Evolutionary conservation across 139 green algal species (phyloP).

Genomic region (Tetradesmus lagerheimii): DNA sequence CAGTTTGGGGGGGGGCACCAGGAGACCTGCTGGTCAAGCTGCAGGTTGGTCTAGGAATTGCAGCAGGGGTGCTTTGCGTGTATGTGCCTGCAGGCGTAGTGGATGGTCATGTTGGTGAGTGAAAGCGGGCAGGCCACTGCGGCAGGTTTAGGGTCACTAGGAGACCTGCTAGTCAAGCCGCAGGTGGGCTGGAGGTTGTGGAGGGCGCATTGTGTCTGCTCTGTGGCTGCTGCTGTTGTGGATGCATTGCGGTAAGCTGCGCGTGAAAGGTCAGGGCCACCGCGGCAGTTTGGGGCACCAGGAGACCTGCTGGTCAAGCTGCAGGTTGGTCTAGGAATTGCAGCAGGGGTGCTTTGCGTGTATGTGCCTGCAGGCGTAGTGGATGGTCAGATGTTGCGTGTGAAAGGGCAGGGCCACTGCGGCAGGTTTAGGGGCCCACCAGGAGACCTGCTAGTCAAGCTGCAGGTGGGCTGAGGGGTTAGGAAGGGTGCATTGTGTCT

Average conservation of each 20-base stretch:
- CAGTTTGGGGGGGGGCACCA: slow-evolving; percentile 20
- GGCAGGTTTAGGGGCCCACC: slow-evolving; percentile 32
- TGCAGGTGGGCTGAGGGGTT: slow-evolving; percentile 40
- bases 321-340: slow-evolving; percentile 52
- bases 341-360: too few species aligned
- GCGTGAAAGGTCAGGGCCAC: slow-evolving; percentile 46
- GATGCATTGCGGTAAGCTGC: too few species aligned
- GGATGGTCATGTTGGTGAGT: slow-evolving; percentile 46
- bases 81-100: too few species aligned
- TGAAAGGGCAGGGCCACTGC: slow-evolving; percentile 48
- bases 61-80: too few species aligned
- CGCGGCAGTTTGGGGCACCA: slow-evolving; percentile 32
- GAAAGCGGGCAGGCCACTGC: slow-evolving; percentile 47
- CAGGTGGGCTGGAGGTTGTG: slow-evolving; percentile 30
- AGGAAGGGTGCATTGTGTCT: too few species aligned
- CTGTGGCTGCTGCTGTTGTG: too few species aligned
- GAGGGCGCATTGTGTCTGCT: too few species aligned
- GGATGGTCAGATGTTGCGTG: slow-evolving; percentile 46
- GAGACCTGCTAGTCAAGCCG: slow-evolving; percentile 54
- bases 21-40: slow-evolving; percentile 57
- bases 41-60: slow-evolving; percentile 52
- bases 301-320: slow-evolving; percentile 57
- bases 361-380: too few species aligned
- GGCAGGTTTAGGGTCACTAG: slow-evolving; percentile 34
- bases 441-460: slow-evolving; percentile 53